Base-by-base conservation (phyloP, 1,139 yeast genomes). In the Torulaspora globosa region DNA sequence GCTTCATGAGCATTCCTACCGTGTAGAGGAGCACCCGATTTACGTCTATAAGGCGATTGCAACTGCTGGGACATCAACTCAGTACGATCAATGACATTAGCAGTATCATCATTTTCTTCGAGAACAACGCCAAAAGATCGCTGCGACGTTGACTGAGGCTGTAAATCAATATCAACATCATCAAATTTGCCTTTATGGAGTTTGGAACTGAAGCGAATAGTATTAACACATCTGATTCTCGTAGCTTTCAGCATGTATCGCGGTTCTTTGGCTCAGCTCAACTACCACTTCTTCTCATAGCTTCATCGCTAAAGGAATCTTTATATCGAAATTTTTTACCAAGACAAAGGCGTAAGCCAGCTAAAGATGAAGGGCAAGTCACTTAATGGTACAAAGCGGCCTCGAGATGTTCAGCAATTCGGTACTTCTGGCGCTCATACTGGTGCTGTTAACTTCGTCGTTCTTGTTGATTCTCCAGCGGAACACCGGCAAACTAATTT, bases 51-150 rank as follows among this genome's bases (percentile, higher is more conserved):
- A 43, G 57, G 53, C 5, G 56, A 47, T 12, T 63, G 59, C 10
- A 59, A 21, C 8, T 21, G 72, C 1, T 73, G 71, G 3, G 73
- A 63, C 36, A 56, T 49, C 15, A 61, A 50, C 11, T 57, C 60
- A 15, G 57, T 58, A 36, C 66, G 53, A 7, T 67, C 57, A 10
- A 70, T 55, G 3, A 71, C 72, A 33, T 62, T 66, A 41, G 62
- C 71, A 49, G 8, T 31, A 21, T 58, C 60, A 16, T 63, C 56
- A 5, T 68, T 70, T 41, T 70, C 73, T 34, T 71, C 66, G 4
- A 77, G 80, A 2, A 76, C 56, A 48, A 73, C 76, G 0, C 82
- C 82, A 57, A 72, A 72, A 2, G 40, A 26, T 1, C 66, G 63
- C 36, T 69, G 46, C 27, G 38, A 36, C 11, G 23, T 19, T 7